Base-by-base conservation (phyloP, 345 rosid species). In the Brassica juncea region DNA sequence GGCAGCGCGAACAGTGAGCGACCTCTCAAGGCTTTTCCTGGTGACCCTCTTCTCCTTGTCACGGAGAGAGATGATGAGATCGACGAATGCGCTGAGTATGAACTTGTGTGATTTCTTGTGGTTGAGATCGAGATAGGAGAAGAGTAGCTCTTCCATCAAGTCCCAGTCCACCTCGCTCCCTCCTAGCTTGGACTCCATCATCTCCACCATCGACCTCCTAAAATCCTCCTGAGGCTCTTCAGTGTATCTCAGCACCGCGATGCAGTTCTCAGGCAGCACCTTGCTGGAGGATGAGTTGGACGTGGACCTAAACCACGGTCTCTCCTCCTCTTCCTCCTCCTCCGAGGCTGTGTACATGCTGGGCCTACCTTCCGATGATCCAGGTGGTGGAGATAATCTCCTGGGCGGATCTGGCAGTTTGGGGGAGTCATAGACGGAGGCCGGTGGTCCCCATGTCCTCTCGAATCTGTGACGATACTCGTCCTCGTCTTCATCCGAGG, bases 71-170 rank as follows among this genome's bases (percentile, higher is more conserved):
- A 84, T 81, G 3, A 90, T 30, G 34, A 91, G 80, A 82, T 94
- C 98, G 11, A 88, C 96, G 55, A 91, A 94, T 14, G 99, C 98
- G 62, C 86, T 86, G 7, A 94, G 75, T 23, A 94, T 86, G 82
- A 84, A 90, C 87, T 80, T 89, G 82, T 89, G 84, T 3, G 91
- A 91, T 74, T 83, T 88, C 83, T 88, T 89, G 62, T 89, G 89
- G 64, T 94, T 94, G 85, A 91, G 80, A 49, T 86, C 83, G 80
- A 94, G 83, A 82, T 85, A 93, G 83, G 86, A 86, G 75, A 91
- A 83, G 81, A 93, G 72, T n/a, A 94, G 82, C 87, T 89, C 93
- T 68, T 89, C 92, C 96, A 95, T 80, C 83, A 86, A 91, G 59
- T 89, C 96, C 99, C 99, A 95, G 25, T 90, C 97, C 12, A 91